Conservation (phyloP, 192 early-diverging fungal species). For the Coemansia sp. region DNA sequence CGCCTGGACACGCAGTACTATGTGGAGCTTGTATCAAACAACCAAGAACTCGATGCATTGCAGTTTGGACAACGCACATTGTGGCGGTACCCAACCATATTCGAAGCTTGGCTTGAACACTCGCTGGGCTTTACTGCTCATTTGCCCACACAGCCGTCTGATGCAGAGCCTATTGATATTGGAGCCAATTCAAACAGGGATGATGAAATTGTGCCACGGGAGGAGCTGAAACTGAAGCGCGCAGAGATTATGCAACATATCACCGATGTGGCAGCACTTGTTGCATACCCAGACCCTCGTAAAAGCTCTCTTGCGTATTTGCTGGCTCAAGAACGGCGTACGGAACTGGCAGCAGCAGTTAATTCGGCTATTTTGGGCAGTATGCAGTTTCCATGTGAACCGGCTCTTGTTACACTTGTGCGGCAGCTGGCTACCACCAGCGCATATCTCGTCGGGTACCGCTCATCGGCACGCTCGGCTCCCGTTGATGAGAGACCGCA, state of each 20-base stretch:
- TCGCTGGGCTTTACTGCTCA: slow-evolving; percentile 14
- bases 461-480: neutral
- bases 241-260: slow-evolving; percentile 48
- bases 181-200: neutral
- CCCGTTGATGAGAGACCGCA: neutral
- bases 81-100: slow-evolving; percentile 44
- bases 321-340: slow-evolving; percentile 26
- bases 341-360: slow-evolving; percentile 32
- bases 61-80: slow-evolving; percentile 40
- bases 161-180: neutral
- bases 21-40: slow-evolving; percentile 39
- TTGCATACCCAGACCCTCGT: slow-evolving; percentile 37
- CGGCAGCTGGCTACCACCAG: slow-evolving; percentile 47
- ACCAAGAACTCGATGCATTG: slow-evolving; percentile 41
- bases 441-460: slow-evolving; percentile 32
- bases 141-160: neutral
- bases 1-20: slow-evolving; percentile 50
- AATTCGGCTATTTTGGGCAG: slow-evolving; percentile 35
- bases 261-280: slow-evolving; percentile 41
- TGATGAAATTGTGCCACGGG: slow-evolving; percentile 26
- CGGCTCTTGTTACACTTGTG: slow-evolving; percentile 34
- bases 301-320: slow-evolving; percentile 38
- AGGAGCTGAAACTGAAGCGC: slow-evolving; percentile 36
- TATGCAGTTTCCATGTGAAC: slow-evolving; percentile 35
- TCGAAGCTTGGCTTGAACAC: slow-evolving; percentile 40